These are phyloP conservation scores for Tilletia setariae DNA, from an alignment of 1,284 basidiomycete genomes.

Conservation along the genomic window DNA sequence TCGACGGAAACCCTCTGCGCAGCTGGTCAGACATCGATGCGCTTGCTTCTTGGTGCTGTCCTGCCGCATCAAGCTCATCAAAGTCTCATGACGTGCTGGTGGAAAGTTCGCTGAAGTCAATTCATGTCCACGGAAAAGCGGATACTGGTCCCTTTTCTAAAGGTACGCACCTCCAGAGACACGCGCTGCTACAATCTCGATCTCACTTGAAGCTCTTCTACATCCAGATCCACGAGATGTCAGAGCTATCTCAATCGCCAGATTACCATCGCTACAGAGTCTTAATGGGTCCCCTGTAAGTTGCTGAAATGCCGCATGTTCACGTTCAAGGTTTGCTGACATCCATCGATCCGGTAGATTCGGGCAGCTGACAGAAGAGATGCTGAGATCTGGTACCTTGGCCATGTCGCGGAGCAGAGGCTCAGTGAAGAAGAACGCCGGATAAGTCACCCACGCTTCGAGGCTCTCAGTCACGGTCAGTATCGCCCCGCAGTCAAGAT, in stretches of 20 bases:
- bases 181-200: too few species aligned
- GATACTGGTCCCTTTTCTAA: too few species aligned
- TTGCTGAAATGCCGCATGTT: not conserved
- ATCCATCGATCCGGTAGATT: slow-evolving; percentile 59
- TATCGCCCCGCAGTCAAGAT: not conserved
- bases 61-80: not conserved
- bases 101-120: slow-evolving; percentile 6
- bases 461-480: not conserved
- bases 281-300: slow-evolving; percentile 70
- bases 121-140: too few species aligned
- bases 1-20: slow-evolving; percentile 66
- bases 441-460: not conserved
- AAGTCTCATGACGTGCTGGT: slow-evolving; percentile 5
- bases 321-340: not conserved
- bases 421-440: not conserved
- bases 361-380: slow-evolving; percentile 72
- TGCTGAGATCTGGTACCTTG: slow-evolving; percentile 77
- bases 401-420: slow-evolving; percentile 52
- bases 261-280: slow-evolving; percentile 63
- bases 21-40: slow-evolving; percentile 69
- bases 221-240: slow-evolving; percentile 55
- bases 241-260: slow-evolving; percentile 70
- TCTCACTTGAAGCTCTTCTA: too few species aligned
- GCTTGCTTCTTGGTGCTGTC: not conserved
- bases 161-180: too few species aligned